Base-by-base conservation (phyloP, 2,329 filamentous ascomycete species). In the Neonectria faginata region DNA sequence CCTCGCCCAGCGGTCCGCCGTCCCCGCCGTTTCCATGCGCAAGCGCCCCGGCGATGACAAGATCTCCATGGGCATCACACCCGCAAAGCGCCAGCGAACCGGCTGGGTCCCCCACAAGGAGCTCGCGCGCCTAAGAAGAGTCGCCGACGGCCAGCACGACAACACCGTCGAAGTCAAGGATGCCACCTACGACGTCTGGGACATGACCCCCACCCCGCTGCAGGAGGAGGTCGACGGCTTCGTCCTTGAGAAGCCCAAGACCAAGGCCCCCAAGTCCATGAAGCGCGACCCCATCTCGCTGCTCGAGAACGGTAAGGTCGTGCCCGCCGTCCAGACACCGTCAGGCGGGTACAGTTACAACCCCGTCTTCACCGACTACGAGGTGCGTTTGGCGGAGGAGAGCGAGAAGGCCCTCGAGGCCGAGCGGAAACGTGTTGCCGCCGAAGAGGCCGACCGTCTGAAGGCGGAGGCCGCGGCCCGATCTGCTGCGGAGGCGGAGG, bases 261-360 rank as follows among this genome's bases (percentile, higher is more conserved):
- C 89, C 73, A 91, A 91, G 71, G 89, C 89, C 9, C 96, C 96
- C 4, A 83, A 84, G 57, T 94, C 95, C 0, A 79, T 97, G 70
- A 91, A 91, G 73, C 86, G 91, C 62, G 87, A 91, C 42, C 92
- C 96, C 3, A 85, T 97, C 57, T 93, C 94, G 3, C 86, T 98
- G 31, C 87, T 92, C n/a, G 92, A 91, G 47, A 93, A 86, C 74
- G 94, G 94, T 41, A 97, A 95, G 78, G 79, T 86, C 0, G 84
- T 97, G 9, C 92, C 93, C 1, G 90, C 94, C 3, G 91, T 99
- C 0, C 85, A 86, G 66, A 92, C 89, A 74, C 96, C 96, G 1
- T 86, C 89, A 7, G 93, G 91, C 16, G 94, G 93, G 64, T 93
- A 91, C 78, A 97, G 93, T 73, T 99, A 99, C 82, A 99, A 99